Evolutionary conservation across 2,329 filamentous ascomycete species (phyloP), one percentile per base, ranked within the genome.

Genomic region (Fusarium sp.): DNA sequence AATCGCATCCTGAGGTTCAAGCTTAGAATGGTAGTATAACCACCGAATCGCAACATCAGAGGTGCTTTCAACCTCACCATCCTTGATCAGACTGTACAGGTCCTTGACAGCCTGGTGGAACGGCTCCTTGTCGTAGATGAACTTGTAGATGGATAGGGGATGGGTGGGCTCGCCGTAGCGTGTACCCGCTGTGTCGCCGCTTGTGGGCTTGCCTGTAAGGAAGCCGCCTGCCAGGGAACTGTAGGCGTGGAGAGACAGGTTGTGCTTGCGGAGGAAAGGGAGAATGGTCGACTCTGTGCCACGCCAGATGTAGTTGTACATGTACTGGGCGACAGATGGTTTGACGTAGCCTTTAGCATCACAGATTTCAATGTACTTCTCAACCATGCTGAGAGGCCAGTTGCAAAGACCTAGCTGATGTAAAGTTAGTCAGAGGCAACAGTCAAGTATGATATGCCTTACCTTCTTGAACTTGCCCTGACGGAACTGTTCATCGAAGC

Each of bases 371-470:
- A 49, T 49, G 29, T 49, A 49, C 46, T 49, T 49, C 29, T 49
- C 29, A 18, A 49, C 32, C 46, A 49, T 32, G n/a, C 46, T 32
- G 20, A 49, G 46, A 49, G 46, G 46, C 46, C 46, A 49, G 29
- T 49, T 49, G 29, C 46, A 49, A 49, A 49, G 46, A 9, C 46
- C 46, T 7, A 49, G 4, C 46, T 49, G 9, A 13, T 14, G 4
- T 13, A 5, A 7, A 4, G 9, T 49, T 8, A 49, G 27, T 12
- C 3, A 32, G 11, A 7, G 10, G 3, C 3, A 5, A 5, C 7
- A 7, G 2, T 6, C 20, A 0, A n/a, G 0, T 48, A 10, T 13
- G 1, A 6, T 18, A 34, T 10, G 8, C 32, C 20, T 32, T 10
- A 24, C 46, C 29, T 24, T 49, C 7, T 49, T 49, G 20, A 49